Base-by-base conservation (phyloP, 208 protist species). In the Trypanosoma avium region DNA sequence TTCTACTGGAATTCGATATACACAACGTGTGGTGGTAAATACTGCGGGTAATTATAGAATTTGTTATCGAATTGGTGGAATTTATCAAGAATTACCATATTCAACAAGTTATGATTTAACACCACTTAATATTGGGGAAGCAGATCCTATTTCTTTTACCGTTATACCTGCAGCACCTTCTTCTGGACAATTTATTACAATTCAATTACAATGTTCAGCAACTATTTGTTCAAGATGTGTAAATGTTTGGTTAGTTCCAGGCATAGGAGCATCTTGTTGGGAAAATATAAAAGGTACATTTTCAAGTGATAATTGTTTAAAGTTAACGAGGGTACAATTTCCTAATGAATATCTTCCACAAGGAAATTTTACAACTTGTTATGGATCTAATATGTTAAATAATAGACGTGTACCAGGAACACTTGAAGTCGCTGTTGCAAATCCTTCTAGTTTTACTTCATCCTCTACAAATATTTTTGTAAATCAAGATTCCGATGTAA, bases 361-460 rank as follows among this genome's bases (percentile, higher is more conserved):
- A 4, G 91, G 91, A 17, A 61, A 21, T 26, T 96, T 88, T 67
- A 96, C 86, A 12, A 73, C 92, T 7, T 96, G 91, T 73, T 93
- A 92, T 60, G 83, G 85, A 54, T 46, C 36, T 61, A 62, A 32
- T 55, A 22, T 59, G 43, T 22, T 21, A 17, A 79, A 59, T 19
- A 67, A 76, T 10, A 79, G 78, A 9, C 91, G 88, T 49, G 35
- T 96, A 6, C 88, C 88, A 5, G 77, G 78, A 13, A 79, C 54
- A 29, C 59, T 96, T 42, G 79, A 64, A 0, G 79, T 96, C 1
- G 42, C 42, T 0, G 63, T 70, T 1, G 82, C 80, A 8, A 96
- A 96, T 76, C 91, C 91, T 12, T 58, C 67, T 19, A 63, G 33
- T 62, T 94, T 75, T 48, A 40, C 70, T 24, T 56, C 82, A 21